phyloP scores from a whole-genome alignment of 441 rosid species.

The Erodium trifolium region DNA sequence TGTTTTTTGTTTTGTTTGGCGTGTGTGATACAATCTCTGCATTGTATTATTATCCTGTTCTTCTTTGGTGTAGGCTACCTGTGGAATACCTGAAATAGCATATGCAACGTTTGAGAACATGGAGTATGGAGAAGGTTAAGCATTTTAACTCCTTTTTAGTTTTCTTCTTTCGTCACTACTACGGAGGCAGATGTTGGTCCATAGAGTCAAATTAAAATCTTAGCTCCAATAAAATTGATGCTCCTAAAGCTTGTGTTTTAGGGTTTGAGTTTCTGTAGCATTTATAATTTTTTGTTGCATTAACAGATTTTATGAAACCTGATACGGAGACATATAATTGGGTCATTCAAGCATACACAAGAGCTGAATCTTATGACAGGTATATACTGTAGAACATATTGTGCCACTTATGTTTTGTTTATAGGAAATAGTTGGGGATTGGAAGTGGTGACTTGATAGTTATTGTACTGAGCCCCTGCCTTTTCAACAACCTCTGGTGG shows the following conservation, averaged over 20 bases:
- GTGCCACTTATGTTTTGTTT: not conserved
- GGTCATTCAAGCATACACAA: slow-evolving; percentile 95
- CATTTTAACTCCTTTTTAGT: slow-evolving; percentile 13
- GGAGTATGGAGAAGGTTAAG: slow-evolving; percentile 95
- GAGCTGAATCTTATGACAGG: slow-evolving; percentile 97
- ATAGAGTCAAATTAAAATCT: not conserved
- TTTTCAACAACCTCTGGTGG: not conserved
- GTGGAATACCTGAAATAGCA: slow-evolving; percentile 91
- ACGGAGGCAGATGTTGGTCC: not conserved
- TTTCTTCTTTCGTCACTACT: not conserved
- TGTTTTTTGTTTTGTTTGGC: not conserved
- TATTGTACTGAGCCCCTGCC: not conserved
- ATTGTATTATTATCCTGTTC: slow-evolving; percentile 21
- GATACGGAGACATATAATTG: slow-evolving; percentile 91
- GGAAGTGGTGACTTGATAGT: not conserved
- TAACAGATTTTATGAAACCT: slow-evolving; percentile 81
- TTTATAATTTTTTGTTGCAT: slow-evolving; percentile 21
- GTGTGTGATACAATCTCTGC: slow-evolving; percentile 8
- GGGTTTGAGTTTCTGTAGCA: slow-evolving; percentile 15
- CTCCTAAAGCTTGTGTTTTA: slow-evolving; percentile 8
- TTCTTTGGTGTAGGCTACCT: slow-evolving; percentile 57
- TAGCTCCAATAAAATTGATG: not conserved
- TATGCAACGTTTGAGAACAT: slow-evolving; percentile 88
- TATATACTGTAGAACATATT: slow-evolving; percentile 24
- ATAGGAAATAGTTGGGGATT: not conserved